A percentile compares a stretch with the other conserved stretches of the same genome.
These are phyloP conservation scores for Picochlorum sp. DNA, from an alignment of 139 green algal genomes.

Conservation along the genomic window DNA sequence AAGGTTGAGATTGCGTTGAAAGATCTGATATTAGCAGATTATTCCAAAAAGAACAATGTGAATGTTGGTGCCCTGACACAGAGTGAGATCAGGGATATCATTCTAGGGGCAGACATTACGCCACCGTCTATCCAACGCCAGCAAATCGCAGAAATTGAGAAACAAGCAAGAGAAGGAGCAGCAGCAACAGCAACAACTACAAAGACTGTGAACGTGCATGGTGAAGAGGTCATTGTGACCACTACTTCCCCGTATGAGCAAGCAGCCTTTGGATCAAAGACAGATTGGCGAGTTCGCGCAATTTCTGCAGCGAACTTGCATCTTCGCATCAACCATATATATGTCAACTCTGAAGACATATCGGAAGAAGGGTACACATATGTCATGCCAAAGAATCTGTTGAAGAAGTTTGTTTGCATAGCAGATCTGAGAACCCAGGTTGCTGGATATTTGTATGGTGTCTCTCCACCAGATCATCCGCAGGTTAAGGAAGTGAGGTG, in stretches of 20 bases:
- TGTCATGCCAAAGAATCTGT: constrained; percentile 98
- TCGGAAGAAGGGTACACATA: constrained; percentile 93
- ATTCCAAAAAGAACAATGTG: constrained; percentile 99
- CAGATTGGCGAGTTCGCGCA: constrained; percentile 96
- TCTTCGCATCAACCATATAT: constrained; percentile 99
- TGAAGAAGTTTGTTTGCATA: constrained; percentile 99
- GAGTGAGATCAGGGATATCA: constrained; percentile 98
- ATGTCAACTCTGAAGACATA: constrained; percentile 96
- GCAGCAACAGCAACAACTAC: constrained; percentile 92
- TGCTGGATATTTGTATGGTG: constrained; percentile 87
- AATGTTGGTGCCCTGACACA: constrained; percentile 92
- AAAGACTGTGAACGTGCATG: constrained; percentile 91
- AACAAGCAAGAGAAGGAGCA: constrained; percentile 66
- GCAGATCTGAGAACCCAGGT: constrained; percentile 95
- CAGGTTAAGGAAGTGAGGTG: constrained; percentile 93
- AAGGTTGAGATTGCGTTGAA: constrained; percentile 95
- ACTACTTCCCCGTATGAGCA: constrained; percentile 96
- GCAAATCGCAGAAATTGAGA: constrained; percentile 99
- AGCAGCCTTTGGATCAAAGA: constrained; percentile 87
- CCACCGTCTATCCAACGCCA: constrained; percentile 91
- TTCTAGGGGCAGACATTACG: constrained; percentile 97
- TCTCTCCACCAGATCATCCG: constrained; percentile 92
- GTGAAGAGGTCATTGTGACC: constrained; percentile 95
- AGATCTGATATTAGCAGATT: constrained; percentile 98
- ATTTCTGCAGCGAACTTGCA: constrained; percentile 96